Evolutionary conservation across 208 protist species (phyloP), one percentile per base, ranked within the genome.

Genomic region (Novymonas esmeraldas): DNA sequence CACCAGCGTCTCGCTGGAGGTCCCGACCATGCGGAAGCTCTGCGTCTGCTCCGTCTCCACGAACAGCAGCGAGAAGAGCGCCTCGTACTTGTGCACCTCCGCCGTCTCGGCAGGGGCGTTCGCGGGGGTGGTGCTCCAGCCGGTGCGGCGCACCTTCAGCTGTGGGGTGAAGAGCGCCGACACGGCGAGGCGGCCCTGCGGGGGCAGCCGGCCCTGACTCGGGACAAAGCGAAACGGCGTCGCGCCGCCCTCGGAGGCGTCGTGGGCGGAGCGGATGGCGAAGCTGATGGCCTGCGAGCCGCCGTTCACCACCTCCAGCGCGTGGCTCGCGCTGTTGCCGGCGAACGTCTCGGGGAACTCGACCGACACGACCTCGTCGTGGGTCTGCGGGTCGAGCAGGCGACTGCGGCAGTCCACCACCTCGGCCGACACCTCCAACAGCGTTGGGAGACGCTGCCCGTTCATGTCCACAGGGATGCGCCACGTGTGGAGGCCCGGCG

Each of bases 11-110:
- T 89, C 79, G 48, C 79, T 78, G 29, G 82, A 84, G 54, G 84
- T 79, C 42, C 89, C 92, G 20, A 76, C 76, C 6, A 94, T 79
- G 46, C 84, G 86, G 38, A 97, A 79, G 34, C 71, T 88, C 63
- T 93, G 82, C 54, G 73, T 82, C 73, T 95, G 81, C 78, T 93
- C 92, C 50, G 86, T 94, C 72, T 97, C 92, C 7, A 97, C 87
- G 56, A 95, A 89, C 10, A 93, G 68, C 6, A 95, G 62, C 28
- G 82, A 85, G 75, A 86, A 97, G 51, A 92, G 77, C 6, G 49
- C 78, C 49, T 94, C 84, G 73, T 83, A 93, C 58, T 74, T 69
- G 42, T 38, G 73, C 29, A 74, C 22, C 50, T 73, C 63, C 4
- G 76, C 66, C 55, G 31, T 59, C 46, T 31, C 55, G 18, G 28